phyloP scores from a whole-genome alignment of 306 rosid genomes.

The Medicago lupulina region DNA sequence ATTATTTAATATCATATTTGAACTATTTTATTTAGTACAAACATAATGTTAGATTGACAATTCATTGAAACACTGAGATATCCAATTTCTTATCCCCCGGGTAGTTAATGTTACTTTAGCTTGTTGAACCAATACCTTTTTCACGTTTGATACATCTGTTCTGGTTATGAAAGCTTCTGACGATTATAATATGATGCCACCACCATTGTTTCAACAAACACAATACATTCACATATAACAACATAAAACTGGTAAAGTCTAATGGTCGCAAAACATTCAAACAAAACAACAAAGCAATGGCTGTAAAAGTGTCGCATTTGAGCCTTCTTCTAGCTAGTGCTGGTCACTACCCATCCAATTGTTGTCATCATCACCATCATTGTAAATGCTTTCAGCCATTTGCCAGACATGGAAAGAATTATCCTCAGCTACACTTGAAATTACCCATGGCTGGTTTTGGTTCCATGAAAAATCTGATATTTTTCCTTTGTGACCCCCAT shows the following conservation, averaged over 20 bases:
- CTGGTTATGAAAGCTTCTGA: background rate
- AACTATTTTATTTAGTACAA: no score
- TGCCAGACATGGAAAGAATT: conserved; percentile 91
- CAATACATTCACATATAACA: conserved; percentile 3
- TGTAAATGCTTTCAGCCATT: conserved; percentile 75
- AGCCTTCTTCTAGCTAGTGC: conserved; percentile 9
- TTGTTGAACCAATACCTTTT: background rate
- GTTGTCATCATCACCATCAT: conserved; percentile 53
- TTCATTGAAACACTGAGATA: no score
- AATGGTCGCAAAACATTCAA: background rate
- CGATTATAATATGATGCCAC: background rate
- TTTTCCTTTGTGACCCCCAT: conserved; percentile 89
- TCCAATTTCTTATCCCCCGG: no score
- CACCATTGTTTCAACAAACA: conserved; percentile 1
- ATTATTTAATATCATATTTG: no score
- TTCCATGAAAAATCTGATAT: conserved; percentile 97
- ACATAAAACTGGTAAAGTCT: background rate
- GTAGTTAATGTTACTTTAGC: conserved; percentile 2
- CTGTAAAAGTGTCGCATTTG: background rate
- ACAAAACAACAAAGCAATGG: conserved; percentile 25
- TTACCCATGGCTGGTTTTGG: conserved; percentile 74
- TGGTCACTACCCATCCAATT: conserved; percentile 34
- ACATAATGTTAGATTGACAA: no score
- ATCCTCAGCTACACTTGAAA: conserved; percentile 91
- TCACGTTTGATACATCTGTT: background rate